Evolutionary conservation across 192 early-diverging fungal species (phyloP).

Genomic region (Coemansia sp.): DNA sequence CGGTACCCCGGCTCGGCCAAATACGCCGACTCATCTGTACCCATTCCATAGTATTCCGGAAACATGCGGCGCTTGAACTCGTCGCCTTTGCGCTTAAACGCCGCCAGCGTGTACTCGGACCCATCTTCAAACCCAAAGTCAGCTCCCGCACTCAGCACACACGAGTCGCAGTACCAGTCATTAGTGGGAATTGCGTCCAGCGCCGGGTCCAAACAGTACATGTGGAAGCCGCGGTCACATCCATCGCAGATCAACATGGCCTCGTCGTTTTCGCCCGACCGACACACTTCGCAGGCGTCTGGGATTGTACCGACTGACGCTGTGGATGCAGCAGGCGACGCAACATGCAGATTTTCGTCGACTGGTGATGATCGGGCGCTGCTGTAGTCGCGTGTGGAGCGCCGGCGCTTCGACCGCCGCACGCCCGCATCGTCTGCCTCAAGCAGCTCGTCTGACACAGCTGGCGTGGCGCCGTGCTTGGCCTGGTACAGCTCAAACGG

Average conservation of each 20-base stretch:
- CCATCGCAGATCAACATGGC: slow-evolving; percentile 83
- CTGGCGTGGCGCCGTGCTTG: slow-evolving; percentile 39
- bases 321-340: slow-evolving; percentile 25
- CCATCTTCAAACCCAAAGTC: slow-evolving; percentile 97
- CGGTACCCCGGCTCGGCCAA: background rate
- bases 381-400: slow-evolving; percentile 13
- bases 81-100: slow-evolving; percentile 78
- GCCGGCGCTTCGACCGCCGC: slow-evolving; percentile 46
- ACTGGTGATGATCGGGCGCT: background rate
- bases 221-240: slow-evolving; percentile 82
- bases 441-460: background rate
- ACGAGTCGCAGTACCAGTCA: slow-evolving; percentile 90
- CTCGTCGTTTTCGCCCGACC: slow-evolving; percentile 56
- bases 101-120: slow-evolving; percentile 68
- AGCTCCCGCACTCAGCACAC: slow-evolving; percentile 70
- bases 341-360: slow-evolving; percentile 8
- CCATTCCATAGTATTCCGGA: slow-evolving; percentile 47
- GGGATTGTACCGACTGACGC: slow-evolving; percentile 34
- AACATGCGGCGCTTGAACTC: slow-evolving; percentile 82
- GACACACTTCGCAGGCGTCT: slow-evolving; percentile 48
- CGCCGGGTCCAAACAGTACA: slow-evolving; percentile 73
- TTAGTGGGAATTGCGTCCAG: slow-evolving; percentile 58
- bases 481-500: slow-evolving; percentile 70
- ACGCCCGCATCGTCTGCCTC: slow-evolving; percentile 7
- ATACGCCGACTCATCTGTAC: background rate